A percentile compares a stretch with the other conserved stretches of the same genome.
Conservation (phyloP, 2,329 filamentous ascomycete species). For the Exserohilum rostratum region DNA sequence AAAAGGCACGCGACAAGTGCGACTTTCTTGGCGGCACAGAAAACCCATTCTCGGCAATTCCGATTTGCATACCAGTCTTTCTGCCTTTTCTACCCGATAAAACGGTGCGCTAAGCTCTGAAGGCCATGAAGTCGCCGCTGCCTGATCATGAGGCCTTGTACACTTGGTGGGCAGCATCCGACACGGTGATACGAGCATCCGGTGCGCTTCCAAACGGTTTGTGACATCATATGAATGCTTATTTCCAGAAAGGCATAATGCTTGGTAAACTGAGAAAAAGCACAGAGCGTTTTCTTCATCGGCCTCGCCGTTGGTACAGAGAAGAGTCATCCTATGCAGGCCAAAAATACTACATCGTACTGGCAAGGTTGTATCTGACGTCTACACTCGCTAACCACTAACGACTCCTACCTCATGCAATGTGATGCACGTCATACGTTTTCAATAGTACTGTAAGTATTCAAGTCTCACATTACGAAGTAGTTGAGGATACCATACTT, state of each 20-base stretch:
- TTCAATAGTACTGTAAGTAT: too few relatives aligned
- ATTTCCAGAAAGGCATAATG: too few relatives aligned
- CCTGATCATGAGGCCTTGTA: not conserved
- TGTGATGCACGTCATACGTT: too few relatives aligned
- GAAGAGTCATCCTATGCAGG: not conserved
- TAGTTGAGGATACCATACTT: not conserved
- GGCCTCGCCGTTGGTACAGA: not conserved
- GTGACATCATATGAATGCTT: not conserved
- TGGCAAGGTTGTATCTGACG: not conserved
- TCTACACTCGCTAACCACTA: too few relatives aligned
- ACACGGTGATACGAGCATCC: not conserved
- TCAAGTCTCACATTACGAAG: too few relatives aligned
- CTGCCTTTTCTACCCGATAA: not conserved
- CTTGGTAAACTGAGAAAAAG: not conserved
- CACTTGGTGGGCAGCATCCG: not conserved
- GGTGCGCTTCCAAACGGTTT: not conserved
- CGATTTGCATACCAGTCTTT: not conserved
- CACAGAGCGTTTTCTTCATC: not conserved
- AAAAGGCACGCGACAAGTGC: slow-evolving; percentile 9
- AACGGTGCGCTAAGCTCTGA: not conserved
- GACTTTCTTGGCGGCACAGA: slow-evolving; percentile 14
- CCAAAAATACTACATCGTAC: not conserved
- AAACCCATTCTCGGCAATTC: slow-evolving; percentile 4
- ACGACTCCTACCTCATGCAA: too few relatives aligned
- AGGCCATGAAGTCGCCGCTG: not conserved